These are phyloP conservation scores for Knoxdaviesia capensis DNA, from an alignment of 2,329 filamentous ascomycete species.

Conservation along the genomic window DNA sequence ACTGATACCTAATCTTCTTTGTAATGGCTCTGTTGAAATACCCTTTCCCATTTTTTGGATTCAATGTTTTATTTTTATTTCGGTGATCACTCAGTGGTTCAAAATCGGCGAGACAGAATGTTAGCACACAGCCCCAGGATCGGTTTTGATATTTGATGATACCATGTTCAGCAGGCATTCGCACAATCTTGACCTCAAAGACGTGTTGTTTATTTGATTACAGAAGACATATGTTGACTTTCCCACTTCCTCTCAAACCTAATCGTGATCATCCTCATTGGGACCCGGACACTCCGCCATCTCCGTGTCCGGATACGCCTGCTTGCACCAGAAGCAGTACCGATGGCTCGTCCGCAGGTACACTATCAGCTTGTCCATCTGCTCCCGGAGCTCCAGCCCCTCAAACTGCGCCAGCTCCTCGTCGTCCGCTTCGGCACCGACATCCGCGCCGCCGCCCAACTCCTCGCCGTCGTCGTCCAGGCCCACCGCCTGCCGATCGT, in stretches of 20 bases:
- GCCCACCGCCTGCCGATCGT: slow-evolving; percentile 51
- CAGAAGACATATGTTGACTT: background rate
- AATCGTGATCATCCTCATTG: slow-evolving; percentile 64
- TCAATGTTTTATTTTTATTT: background rate
- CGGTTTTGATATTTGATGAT: no score
- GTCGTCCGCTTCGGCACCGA: slow-evolving; percentile 61
- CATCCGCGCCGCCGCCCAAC: slow-evolving; percentile 49
- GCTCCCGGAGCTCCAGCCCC: slow-evolving; percentile 42
- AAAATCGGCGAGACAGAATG: no score
- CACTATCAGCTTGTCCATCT: slow-evolving; percentile 42
- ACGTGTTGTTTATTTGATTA: no score
- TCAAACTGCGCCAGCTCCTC: slow-evolving; percentile 65
- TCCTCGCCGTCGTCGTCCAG: slow-evolving; percentile 33
- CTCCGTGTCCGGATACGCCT: slow-evolving; percentile 46
- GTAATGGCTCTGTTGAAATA: background rate
- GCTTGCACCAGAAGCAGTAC: slow-evolving; percentile 98
- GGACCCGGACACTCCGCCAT: slow-evolving; percentile 83
- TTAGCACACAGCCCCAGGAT: no score
- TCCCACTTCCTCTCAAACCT: background rate
- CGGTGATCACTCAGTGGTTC: background rate
- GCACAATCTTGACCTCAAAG: no score
- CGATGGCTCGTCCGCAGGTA: slow-evolving; percentile 50
- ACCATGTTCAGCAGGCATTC: no score
- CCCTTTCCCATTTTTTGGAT: background rate
- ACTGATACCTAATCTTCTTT: background rate